Evolutionary conservation across 805 yeast species (phyloP).

Genomic region (Wickerhamiella azyma): DNA sequence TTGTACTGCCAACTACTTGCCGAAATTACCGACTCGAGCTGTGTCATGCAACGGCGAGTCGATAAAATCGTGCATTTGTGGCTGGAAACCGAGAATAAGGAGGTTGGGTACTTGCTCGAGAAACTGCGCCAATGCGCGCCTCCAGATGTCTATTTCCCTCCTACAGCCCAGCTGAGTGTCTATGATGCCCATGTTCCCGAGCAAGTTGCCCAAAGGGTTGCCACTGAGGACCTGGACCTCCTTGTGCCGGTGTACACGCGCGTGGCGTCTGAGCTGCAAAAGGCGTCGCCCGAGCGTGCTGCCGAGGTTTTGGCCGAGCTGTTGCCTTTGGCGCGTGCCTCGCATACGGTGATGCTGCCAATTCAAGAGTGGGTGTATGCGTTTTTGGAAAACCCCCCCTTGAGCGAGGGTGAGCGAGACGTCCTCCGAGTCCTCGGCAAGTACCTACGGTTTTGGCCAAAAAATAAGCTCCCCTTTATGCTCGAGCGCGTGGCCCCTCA

Average conservation of each 20-base stretch:
- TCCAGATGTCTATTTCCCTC: conserved; percentile 5
- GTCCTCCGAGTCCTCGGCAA: neutral
- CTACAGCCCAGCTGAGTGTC: conserved; percentile 4
- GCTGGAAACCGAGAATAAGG: neutral
- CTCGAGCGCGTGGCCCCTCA: neutral
- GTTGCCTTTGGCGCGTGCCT: neutral
- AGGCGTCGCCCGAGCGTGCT: neutral
- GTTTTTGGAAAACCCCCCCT: conserved; percentile 1
- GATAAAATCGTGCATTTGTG: neutral
- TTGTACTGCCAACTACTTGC: neutral
- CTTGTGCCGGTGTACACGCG: neutral
- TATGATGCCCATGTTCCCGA: conserved; percentile 1
- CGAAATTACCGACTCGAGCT: neutral
- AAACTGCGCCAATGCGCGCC: neutral
- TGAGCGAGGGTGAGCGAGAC: neutral
- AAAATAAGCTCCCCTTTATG: neutral
- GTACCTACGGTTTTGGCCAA: conserved; percentile 9
- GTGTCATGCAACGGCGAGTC: conserved; percentile 4
- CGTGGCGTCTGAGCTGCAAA: neutral
- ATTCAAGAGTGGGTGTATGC: conserved; percentile 8
- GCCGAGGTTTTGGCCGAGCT: conserved; percentile 6
- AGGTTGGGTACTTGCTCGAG: neutral
- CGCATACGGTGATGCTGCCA: neutral
- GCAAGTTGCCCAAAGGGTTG: neutral
- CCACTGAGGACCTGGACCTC: neutral